Conservation (phyloP, 352 stramenopile genomes). For the Globisporangium spiculum region DNA sequence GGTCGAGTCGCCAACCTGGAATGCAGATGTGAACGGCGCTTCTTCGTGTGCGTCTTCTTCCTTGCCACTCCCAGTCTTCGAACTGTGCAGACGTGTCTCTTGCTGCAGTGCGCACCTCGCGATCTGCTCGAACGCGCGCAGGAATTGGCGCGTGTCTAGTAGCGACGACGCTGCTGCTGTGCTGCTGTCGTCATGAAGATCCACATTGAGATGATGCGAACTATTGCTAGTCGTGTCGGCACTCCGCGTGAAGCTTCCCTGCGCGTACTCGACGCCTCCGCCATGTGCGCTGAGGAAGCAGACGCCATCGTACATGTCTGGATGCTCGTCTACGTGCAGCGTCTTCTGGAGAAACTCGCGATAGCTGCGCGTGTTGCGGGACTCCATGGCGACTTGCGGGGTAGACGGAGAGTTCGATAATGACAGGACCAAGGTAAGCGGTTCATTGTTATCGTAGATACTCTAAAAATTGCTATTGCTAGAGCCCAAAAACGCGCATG, state of each 20-base stretch:
- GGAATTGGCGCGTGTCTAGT: constrained; percentile 21
- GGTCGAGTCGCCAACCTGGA: constrained; percentile 26
- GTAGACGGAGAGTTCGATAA: constrained; percentile 6
- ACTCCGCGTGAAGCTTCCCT: constrained; percentile 38
- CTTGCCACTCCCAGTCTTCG: not conserved
- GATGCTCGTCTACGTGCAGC: constrained; percentile 21
- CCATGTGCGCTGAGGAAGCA: constrained; percentile 39
- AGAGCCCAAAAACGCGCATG: constrained; percentile 46
- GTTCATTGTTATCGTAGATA: too few relatives aligned
- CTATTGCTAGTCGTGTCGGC: not conserved
- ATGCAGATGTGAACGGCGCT: constrained; percentile 20
- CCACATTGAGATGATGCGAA: not conserved
- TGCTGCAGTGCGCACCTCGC: constrained; percentile 36
- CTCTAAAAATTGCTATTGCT: not conserved
- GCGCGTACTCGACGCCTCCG: constrained; percentile 31
- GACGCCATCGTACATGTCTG: constrained; percentile 46
- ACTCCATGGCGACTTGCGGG: constrained; percentile 22
- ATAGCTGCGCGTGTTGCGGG: constrained; percentile 46
- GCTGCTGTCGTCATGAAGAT: not conserved
- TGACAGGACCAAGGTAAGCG: not conserved
- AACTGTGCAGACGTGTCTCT: constrained; percentile 2
- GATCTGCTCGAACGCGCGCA: constrained; percentile 42
- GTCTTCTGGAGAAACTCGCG: constrained; percentile 29
- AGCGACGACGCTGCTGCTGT: not conserved
- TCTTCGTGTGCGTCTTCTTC: not conserved